phyloP scores from a whole-genome alignment of 1,284 basidiomycete species.

The Ceratobasidium sp. region DNA sequence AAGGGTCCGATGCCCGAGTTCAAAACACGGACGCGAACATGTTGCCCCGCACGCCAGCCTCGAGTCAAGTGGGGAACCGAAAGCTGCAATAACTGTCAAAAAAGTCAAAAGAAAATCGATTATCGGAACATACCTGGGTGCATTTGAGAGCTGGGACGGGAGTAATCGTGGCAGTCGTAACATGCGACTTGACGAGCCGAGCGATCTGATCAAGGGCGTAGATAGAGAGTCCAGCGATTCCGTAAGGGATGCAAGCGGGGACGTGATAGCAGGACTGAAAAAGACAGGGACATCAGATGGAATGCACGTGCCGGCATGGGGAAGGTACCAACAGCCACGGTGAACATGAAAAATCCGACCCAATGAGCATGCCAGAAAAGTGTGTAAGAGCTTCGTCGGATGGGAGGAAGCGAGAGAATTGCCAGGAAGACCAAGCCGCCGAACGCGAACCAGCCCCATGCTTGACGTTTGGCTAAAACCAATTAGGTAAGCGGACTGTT shows the following conservation, averaged over 20 bases:
- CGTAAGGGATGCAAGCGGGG: slow-evolving; percentile 44
- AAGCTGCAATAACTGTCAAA: not conserved
- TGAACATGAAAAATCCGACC: slow-evolving; percentile 46
- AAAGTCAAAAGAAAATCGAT: not conserved
- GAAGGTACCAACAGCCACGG: slow-evolving; percentile 43
- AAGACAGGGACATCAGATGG: not conserved
- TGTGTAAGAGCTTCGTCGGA: slow-evolving; percentile 44
- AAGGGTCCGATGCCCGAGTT: slow-evolving; percentile 40
- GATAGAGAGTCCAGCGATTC: slow-evolving; percentile 42
- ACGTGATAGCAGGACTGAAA: slow-evolving; percentile 47
- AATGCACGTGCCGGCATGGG: not conserved
- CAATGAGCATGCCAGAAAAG: slow-evolving; percentile 48
- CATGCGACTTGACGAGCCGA: slow-evolving; percentile 45
- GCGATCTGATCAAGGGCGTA: slow-evolving; percentile 46
- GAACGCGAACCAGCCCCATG: slow-evolving; percentile 47
- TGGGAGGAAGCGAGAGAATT: slow-evolving; percentile 39
- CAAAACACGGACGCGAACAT: slow-evolving; percentile 48
- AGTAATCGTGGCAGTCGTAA: slow-evolving; percentile 42
- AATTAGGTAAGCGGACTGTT: slow-evolving; percentile 2
- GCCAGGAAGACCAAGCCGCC: slow-evolving; percentile 47
- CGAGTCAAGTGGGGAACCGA: slow-evolving; percentile 44
- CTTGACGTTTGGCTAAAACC: slow-evolving; percentile 31
- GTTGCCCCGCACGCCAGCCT: slow-evolving; percentile 50
- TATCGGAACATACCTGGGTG: slow-evolving; percentile 32
- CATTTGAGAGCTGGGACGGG: slow-evolving; percentile 45